phyloP scores from a whole-genome alignment of 495 filamentous ascomycete genomes.

The Immersiella caudata region DNA sequence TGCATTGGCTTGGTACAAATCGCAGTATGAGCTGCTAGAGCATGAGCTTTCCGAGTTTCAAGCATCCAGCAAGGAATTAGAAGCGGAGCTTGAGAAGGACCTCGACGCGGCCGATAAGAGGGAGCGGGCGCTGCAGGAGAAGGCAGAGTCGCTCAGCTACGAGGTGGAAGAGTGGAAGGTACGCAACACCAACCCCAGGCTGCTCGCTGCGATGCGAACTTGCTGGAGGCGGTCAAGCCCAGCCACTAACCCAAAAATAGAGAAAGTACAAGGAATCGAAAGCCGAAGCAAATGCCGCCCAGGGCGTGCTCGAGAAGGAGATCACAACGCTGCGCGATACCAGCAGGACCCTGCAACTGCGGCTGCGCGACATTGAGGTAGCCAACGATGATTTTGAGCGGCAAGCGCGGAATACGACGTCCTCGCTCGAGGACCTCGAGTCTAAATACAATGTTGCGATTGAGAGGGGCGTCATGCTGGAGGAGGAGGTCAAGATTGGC shows the following conservation, averaged over 20 bases:
- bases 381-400: constrained; percentile 98
- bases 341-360: constrained; percentile 78
- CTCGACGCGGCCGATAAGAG: constrained; percentile 93
- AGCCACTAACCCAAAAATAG: constrained; percentile 49
- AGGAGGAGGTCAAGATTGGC: constrained; percentile 87
- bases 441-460: constrained; percentile 95
- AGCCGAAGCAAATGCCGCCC: constrained; percentile 76
- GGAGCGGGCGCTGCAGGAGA: constrained; percentile 81
- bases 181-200: constrained; percentile 33
- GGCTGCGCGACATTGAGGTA: constrained; percentile 91
- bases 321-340: constrained; percentile 85
- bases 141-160: constrained; percentile 78
- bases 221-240: constrained; percentile 22
- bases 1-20: constrained; percentile 88
- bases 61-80: constrained; percentile 87
- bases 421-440: constrained; percentile 94
- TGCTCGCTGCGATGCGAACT: neutral
- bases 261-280: constrained; percentile 97
- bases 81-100: constrained; percentile 94
- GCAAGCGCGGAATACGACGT: constrained; percentile 89
- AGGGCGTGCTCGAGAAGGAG: constrained; percentile 90
- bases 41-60: constrained; percentile 93
- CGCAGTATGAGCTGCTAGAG: constrained; percentile 92
- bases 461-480: constrained; percentile 87
- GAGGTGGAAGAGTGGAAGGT: constrained; percentile 99